A percentile compares a stretch with the other conserved stretches of the same genome.
Conservation (phyloP, 208 protist species). For the Leishmania mexicana region DNA sequence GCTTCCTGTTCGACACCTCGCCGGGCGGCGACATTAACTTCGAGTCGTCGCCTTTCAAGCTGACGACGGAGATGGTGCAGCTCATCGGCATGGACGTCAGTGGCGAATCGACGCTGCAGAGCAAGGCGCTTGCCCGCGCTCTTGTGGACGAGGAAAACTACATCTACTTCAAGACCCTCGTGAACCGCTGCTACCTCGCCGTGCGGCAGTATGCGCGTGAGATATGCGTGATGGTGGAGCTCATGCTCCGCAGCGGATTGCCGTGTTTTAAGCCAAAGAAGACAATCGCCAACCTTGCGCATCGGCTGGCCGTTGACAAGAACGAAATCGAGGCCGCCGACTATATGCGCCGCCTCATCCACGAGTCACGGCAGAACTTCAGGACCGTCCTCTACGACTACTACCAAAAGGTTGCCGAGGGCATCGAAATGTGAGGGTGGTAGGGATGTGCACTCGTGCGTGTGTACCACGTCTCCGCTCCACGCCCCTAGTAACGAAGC, state of each 20-base stretch:
- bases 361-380: slow-evolving; percentile 79
- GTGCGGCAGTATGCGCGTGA: slow-evolving; percentile 80
- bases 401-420: slow-evolving; percentile 83
- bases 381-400: slow-evolving; percentile 84
- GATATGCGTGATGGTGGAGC: slow-evolving; percentile 83
- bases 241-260: slow-evolving; percentile 87
- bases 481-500: not conserved
- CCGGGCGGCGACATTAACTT: slow-evolving; percentile 96
- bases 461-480: not conserved
- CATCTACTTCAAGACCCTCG: slow-evolving; percentile 77
- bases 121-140: slow-evolving; percentile 56
- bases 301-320: slow-evolving; percentile 73
- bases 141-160: slow-evolving; percentile 88
- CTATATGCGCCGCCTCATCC: slow-evolving; percentile 82
- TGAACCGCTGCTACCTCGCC: slow-evolving; percentile 85
- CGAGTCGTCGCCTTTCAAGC: slow-evolving; percentile 94
- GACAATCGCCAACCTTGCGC: slow-evolving; percentile 75
- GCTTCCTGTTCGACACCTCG: slow-evolving; percentile 96
- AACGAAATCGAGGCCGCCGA: slow-evolving; percentile 78
- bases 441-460: not conserved
- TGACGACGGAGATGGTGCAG: slow-evolving; percentile 92
- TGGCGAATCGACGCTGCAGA: slow-evolving; percentile 54
- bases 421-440: slow-evolving; percentile 60
- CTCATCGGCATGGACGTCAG: slow-evolving; percentile 89
- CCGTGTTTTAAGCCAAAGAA: slow-evolving; percentile 89